Conservation (phyloP, 345 rosid genomes). For the Hibiscus trionum region DNA sequence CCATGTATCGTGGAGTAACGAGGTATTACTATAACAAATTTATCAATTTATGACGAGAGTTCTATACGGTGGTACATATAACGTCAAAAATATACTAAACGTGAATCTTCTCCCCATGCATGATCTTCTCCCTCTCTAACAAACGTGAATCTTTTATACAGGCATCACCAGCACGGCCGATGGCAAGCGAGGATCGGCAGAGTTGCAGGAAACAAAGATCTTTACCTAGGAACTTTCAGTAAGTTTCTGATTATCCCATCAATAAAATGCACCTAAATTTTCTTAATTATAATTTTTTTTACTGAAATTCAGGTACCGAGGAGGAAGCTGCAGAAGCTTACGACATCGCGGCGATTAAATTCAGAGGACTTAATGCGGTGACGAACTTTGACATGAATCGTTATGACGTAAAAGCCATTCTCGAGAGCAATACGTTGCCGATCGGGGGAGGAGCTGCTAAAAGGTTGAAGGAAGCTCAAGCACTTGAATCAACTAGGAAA, state of each 20-base stretch:
- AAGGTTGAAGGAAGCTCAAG: conserved; percentile 95
- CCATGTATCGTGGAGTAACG: conserved; percentile 98
- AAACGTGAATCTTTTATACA: conserved; percentile 15
- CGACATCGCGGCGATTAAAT: conserved; percentile 95
- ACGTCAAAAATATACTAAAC: too few species aligned
- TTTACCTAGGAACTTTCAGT: conserved; percentile 97
- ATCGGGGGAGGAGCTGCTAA: conserved; percentile 99
- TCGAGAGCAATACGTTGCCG: conserved; percentile 87
- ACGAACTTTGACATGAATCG: conserved; percentile 97
- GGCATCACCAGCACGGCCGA: conserved; percentile 99
- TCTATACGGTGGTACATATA: too few species aligned
- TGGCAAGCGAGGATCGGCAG: conserved; percentile 99
- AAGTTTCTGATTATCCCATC: conserved; percentile 5
- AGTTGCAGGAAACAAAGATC: conserved; percentile 99
- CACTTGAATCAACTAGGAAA: conserved; percentile 73
- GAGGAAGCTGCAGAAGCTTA: conserved; percentile 99
- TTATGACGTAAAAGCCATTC: conserved; percentile 90
- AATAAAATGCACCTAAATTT: too few species aligned
- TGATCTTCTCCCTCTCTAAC: background rate
- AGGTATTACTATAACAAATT: conserved; percentile 32
- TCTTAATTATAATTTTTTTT: background rate
- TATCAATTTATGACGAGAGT: too few species aligned
- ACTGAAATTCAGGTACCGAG: conserved; percentile 56
- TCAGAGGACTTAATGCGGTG: conserved; percentile 83
- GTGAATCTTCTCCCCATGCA: background rate